phyloP scores from a whole-genome alignment of 1,284 basidiomycete genomes.

The Coniferiporia weirii region DNA sequence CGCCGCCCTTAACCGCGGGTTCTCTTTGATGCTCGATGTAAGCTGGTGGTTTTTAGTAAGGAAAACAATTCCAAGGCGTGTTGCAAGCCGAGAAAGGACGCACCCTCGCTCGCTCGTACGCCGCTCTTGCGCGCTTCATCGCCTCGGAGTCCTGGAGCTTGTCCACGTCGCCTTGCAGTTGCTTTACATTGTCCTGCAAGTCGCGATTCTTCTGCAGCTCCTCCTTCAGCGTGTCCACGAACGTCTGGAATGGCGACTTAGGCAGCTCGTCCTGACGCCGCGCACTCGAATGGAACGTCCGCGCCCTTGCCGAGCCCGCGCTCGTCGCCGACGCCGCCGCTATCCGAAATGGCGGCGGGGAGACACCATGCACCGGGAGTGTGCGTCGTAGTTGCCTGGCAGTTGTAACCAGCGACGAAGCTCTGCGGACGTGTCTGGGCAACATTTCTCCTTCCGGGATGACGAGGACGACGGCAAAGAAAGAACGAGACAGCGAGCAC shows the following conservation, averaged over 20 bases:
- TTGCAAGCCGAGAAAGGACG: constrained; percentile 27
- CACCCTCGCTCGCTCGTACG: constrained; percentile 93
- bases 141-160: constrained; percentile 96
- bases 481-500: background rate
- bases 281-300: constrained; percentile 63
- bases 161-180: constrained; percentile 95
- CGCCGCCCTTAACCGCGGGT: constrained; percentile 85
- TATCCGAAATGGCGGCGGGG: background rate
- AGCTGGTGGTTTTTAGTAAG: constrained; percentile 45
- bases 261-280: constrained; percentile 61
- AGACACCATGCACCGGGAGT: background rate
- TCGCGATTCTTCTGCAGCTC: constrained; percentile 93
- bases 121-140: constrained; percentile 87
- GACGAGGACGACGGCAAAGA: constrained; percentile 1
- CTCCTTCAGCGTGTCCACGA: constrained; percentile 89
- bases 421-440: constrained; percentile 15
- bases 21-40: constrained; percentile 93
- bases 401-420: background rate
- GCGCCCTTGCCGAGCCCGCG: background rate
- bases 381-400: background rate
- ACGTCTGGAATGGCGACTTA: constrained; percentile 93
- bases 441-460: constrained; percentile 5
- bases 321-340: background rate
- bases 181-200: constrained; percentile 93
- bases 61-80: background rate